phyloP scores from a whole-genome alignment of 305 asterid species.

The Rubia balearica region DNA sequence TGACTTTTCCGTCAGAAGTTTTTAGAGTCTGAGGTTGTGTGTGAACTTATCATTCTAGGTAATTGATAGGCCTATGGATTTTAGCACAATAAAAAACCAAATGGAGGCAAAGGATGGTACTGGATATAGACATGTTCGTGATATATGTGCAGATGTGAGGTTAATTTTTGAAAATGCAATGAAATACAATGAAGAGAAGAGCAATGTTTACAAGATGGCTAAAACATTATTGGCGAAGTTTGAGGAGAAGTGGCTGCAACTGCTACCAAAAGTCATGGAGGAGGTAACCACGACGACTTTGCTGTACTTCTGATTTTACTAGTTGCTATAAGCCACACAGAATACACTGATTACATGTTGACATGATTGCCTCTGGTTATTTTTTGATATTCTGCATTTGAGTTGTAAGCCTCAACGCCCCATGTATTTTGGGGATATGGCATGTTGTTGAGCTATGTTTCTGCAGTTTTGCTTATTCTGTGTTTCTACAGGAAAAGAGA shows the following conservation, averaged over 20 bases:
- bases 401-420: neutral
- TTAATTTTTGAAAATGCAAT: slow-evolving; percentile 75
- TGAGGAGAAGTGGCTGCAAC: slow-evolving; percentile 89
- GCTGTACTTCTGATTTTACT: slow-evolving; percentile 1
- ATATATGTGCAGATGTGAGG: slow-evolving; percentile 71
- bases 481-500: slow-evolving; percentile 51
- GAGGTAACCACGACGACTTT: slow-evolving; percentile 51
- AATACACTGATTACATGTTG: neutral
- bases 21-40: slow-evolving; percentile 3
- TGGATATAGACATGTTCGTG: slow-evolving; percentile 77
- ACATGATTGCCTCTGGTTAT: neutral
- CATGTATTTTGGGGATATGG: neutral
- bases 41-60: slow-evolving; percentile 43
- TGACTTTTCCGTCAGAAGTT: neutral
- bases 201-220: slow-evolving; percentile 84
- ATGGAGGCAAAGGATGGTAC: slow-evolving; percentile 95
- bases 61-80: slow-evolving; percentile 98
- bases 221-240: slow-evolving; percentile 48
- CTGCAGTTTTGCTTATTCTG: slow-evolving; percentile 9
- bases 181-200: slow-evolving; percentile 86
- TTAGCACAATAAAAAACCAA: slow-evolving; percentile 93
- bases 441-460: neutral
- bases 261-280: slow-evolving; percentile 81
- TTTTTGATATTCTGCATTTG: neutral
- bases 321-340: slow-evolving; percentile 1